A percentile compares a stretch with the other conserved stretches of the same genome.
Evolutionary conservation across 345 rosid species (phyloP).

Genomic region (Gynandropsis gynandra): DNA sequence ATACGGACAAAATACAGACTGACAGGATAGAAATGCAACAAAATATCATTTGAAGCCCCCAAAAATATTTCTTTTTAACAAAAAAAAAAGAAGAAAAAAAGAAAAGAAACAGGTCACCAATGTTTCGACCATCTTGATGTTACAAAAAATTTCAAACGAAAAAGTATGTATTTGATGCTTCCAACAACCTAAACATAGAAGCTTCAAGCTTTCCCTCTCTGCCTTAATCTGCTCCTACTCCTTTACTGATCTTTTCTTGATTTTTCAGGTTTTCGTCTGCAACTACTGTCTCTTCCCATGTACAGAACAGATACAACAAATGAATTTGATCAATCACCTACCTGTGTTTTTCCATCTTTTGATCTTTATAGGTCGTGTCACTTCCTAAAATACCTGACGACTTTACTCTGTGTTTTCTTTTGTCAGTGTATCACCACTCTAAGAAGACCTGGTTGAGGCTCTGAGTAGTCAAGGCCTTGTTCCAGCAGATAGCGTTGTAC

Average conservation of each 20-base stretch:
- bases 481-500: slow-evolving; percentile 85
- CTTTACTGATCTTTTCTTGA: slow-evolving; percentile 18
- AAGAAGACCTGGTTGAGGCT: slow-evolving; percentile 93
- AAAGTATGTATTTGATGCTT: slow-evolving; percentile 17
- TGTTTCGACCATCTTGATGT: slow-evolving; percentile 19
- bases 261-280: slow-evolving; percentile 22
- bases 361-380: slow-evolving; percentile 7
- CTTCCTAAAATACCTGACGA: slow-evolving; percentile 18
- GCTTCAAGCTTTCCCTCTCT: slow-evolving; percentile 20
- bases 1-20: too few relatives aligned
- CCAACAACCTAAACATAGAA: slow-evolving; percentile 21
- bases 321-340: slow-evolving; percentile 9
- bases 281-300: slow-evolving; percentile 19
- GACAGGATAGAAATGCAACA: too few relatives aligned
- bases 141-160: slow-evolving; percentile 18
- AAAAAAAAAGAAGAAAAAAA: not conserved
- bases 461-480: slow-evolving; percentile 78
- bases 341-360: not conserved
- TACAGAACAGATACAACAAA: slow-evolving; percentile 36
- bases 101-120: slow-evolving; percentile 9
- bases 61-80: too few relatives aligned
- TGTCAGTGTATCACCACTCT: slow-evolving; percentile 74
- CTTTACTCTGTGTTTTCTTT: slow-evolving; percentile 5
- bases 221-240: slow-evolving; percentile 9
- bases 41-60: slow-evolving; percentile 17